A percentile compares a stretch with the other conserved stretches of the same genome.
Conservation (phyloP, 1,284 basidiomycete genomes). For the Heterobasidion annosum region DNA sequence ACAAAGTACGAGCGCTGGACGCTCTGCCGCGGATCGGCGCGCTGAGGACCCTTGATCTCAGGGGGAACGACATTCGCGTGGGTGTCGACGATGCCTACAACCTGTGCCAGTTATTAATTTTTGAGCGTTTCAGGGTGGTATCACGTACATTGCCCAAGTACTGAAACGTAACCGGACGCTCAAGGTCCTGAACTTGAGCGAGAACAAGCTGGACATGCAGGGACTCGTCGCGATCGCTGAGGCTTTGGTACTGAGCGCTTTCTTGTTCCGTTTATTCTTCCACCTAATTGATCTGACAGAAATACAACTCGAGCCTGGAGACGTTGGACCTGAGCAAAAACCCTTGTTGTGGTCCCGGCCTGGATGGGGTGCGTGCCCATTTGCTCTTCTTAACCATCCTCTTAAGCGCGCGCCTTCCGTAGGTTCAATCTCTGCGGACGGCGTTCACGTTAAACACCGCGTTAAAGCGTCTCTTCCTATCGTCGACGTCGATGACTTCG, state of each 20-base stretch:
- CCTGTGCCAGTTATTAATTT: background rate
- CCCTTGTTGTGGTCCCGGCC: constrained; percentile 80
- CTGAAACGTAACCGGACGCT: constrained; percentile 93
- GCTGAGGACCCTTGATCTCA: constrained; percentile 83
- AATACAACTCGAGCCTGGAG: constrained; percentile 92
- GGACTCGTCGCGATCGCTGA: constrained; percentile 83
- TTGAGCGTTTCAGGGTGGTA: constrained; percentile 38
- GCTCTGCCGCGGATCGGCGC: constrained; percentile 78
- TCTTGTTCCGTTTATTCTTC: background rate
- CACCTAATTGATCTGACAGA: constrained; percentile 33
- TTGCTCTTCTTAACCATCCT: background rate
- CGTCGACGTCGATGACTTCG: constrained; percentile 75
- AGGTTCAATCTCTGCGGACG: constrained; percentile 85
- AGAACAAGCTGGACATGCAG: constrained; percentile 85
- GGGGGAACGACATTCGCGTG: constrained; percentile 85
- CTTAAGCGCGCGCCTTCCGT: constrained; percentile 1
- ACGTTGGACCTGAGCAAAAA: constrained; percentile 92
- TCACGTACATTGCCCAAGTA: constrained; percentile 89
- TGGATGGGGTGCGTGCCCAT: constrained; percentile 67
- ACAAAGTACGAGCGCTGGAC: constrained; percentile 79
- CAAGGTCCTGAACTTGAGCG: constrained; percentile 88
- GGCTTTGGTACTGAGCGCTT: constrained; percentile 56
- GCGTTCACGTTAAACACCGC: constrained; percentile 92
- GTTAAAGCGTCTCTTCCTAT: constrained; percentile 88
- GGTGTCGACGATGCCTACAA: background rate